phyloP scores from a whole-genome alignment of 2,329 filamentous ascomycete species.

The Plectosphaerella plurivora region DNA sequence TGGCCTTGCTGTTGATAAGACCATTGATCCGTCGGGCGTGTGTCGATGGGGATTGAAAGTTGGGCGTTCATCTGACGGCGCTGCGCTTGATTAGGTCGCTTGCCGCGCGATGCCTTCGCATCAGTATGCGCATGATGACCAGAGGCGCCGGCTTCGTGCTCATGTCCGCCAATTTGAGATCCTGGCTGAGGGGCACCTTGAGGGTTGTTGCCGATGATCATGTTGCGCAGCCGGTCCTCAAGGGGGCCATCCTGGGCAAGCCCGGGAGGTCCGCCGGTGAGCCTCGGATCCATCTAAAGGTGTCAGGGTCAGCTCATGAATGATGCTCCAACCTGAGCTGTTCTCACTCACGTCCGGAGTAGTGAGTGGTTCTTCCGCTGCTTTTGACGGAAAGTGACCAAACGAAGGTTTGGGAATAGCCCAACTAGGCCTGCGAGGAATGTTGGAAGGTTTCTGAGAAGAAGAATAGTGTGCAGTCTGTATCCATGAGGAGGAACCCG shows the following conservation, averaged over 20 bases:
- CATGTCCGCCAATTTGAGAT: not conserved
- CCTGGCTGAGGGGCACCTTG: conserved; percentile 11
- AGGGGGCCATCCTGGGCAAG: conserved; percentile 36
- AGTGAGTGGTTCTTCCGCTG: too few species aligned
- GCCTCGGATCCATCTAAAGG: too few species aligned
- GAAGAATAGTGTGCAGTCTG: too few species aligned
- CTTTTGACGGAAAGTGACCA: too few species aligned
- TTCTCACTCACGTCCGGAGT: too few species aligned
- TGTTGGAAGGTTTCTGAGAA: too few species aligned
- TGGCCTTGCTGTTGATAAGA: not conserved
- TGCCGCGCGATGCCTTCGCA: conserved; percentile 29
- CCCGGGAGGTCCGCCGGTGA: conserved; percentile 14
- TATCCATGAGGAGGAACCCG: too few species aligned
- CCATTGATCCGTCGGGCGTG: conserved; percentile 28
- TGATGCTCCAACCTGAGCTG: too few species aligned
- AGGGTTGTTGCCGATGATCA: conserved; percentile 53
- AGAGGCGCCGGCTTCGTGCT: too few species aligned
- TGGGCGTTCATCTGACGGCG: conserved; percentile 59
- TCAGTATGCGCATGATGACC: conserved; percentile 3
- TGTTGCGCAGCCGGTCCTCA: conserved; percentile 53
- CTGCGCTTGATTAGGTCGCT: conserved; percentile 59
- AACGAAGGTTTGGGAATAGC: too few species aligned
- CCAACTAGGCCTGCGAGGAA: too few species aligned
- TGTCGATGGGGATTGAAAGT: conserved; percentile 51
- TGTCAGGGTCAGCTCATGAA: too few species aligned